Base-by-base conservation (phyloP, 352 stramenopile species). In the Pythium vanterpoolii region DNA sequence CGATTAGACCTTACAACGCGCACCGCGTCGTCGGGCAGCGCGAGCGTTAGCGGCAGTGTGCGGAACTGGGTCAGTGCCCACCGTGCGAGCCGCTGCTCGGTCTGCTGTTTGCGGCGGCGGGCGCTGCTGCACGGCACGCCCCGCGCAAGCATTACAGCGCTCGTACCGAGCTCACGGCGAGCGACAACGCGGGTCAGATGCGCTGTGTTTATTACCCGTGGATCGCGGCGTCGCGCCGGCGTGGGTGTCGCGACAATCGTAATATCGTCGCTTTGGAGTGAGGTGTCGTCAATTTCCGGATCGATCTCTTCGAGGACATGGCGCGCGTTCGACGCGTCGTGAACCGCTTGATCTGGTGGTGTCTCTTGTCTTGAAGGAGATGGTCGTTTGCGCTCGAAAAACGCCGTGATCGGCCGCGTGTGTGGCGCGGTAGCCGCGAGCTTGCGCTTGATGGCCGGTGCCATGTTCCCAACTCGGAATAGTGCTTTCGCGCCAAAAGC, bases 311-410 rank as follows among this genome's bases (percentile, higher is more conserved):
- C 62, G 18, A 65, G 36, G 4, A 42, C 13, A 46, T 66, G 24
- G 34, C 28, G 18, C 33, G 56, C 47, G 33, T 36, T 51, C 21
- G 40, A 51, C 42, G 38, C 26, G 6, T 45, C 47, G 19, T 34
- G 39, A 4, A 42, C 19, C 36, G 21, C 46, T 7, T 14, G 33
- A 18, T 42, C 53, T 19, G 10, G 5, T 1, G 60, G 33, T 3
- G 69, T 36, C 5, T 62, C 63, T 42, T 65, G 61, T 16, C 49
- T 9, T 11, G 54, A 30, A 16, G 47, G 54, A 0, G 68, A 64
- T 18, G 54, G 36, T 43, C 64, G 56, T 52, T 90, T 90, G 34
- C 71, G 72, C 68, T 84, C 62, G 70, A 90, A 90, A 69, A 90
- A 90, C 47, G 75, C 71, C 18, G 70, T 88, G 72, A 90, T 84